These are phyloP conservation scores for Trametes cubensis DNA, from an alignment of 768 basidiomycete genomes.

Conservation along the genomic window DNA sequence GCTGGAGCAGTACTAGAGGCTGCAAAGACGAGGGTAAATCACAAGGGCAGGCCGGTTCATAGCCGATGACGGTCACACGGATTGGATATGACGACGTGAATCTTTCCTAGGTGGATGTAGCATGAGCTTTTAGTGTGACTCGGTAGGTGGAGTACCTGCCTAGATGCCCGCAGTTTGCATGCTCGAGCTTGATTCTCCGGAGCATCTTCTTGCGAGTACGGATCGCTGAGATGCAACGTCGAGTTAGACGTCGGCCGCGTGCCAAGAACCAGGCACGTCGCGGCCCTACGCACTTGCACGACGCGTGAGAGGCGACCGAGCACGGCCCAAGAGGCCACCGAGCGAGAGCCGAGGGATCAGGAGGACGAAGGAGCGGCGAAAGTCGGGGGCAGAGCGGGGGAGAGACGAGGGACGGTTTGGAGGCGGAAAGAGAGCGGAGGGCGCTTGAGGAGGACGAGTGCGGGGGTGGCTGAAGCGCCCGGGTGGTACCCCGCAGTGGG, in stretches of 20 bases:
- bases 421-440: constrained; percentile 19
- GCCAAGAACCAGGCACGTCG: neutral
- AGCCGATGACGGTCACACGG: constrained; percentile 11
- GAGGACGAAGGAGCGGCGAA: neutral
- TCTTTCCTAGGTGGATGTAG: neutral
- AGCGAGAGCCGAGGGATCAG: neutral
- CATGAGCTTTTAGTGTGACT: neutral
- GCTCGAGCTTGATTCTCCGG: neutral
- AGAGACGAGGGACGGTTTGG: constrained; percentile 1
- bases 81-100: neutral
- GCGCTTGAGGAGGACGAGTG: neutral
- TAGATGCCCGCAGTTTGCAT: neutral
- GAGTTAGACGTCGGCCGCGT: neutral
- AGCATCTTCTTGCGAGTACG: neutral
- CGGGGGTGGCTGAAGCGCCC: neutral
- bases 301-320: neutral
- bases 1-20: no score
- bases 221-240: no score
- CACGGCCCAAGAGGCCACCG: neutral
- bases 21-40: constrained; percentile 1
- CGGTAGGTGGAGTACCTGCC: neutral
- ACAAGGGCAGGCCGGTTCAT: constrained; percentile 15
- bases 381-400: constrained; percentile 15
- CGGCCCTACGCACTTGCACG: neutral
- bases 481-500: neutral